A percentile compares a stretch with the other conserved stretches of the same genome.
Conservation (phyloP, 768 basidiomycete species). For the Lentinula edodes region DNA sequence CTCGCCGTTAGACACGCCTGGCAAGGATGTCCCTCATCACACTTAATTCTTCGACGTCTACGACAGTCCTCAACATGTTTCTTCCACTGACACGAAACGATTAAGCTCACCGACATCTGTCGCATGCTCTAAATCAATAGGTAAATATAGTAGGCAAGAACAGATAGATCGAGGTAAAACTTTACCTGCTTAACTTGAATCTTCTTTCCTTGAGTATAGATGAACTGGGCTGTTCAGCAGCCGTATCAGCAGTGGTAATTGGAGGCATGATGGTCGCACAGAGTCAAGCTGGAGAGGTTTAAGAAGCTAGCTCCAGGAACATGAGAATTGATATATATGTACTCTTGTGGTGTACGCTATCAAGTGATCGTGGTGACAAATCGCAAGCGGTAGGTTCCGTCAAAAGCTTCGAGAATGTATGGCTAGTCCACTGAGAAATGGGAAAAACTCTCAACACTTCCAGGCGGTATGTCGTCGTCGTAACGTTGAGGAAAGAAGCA, state of each 20-base stretch:
- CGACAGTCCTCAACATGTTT: neutral
- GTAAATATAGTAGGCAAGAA: neutral
- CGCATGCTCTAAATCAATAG: slow-evolving; percentile 62
- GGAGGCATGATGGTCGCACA: slow-evolving; percentile 38
- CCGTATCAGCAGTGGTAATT: slow-evolving; percentile 31
- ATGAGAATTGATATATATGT: slow-evolving; percentile 7
- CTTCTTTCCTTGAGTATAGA: slow-evolving; percentile 70
- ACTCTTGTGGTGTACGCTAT: neutral
- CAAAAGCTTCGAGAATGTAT: neutral
- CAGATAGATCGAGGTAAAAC: neutral
- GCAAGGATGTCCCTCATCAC: slow-evolving; percentile 86
- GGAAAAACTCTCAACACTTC: neutral
- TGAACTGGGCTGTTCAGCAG: slow-evolving; percentile 12
- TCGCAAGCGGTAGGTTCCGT: neutral
- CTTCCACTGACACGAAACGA: neutral
- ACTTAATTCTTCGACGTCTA: slow-evolving; percentile 80
- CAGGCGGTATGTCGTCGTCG: neutral
- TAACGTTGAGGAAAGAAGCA: neutral
- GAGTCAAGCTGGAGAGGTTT: neutral
- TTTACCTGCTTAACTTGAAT: slow-evolving; percentile 83
- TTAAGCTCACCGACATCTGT: slow-evolving; percentile 76
- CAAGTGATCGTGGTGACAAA: slow-evolving; percentile 3
- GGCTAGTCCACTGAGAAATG: neutral
- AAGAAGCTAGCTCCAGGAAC: slow-evolving; percentile 16
- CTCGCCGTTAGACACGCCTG: slow-evolving; percentile 82